Evolutionary conservation across 2,329 filamentous ascomycete species (phyloP), one percentile per base, ranked within the genome.

Genomic region (Trichophyton simii): DNA sequence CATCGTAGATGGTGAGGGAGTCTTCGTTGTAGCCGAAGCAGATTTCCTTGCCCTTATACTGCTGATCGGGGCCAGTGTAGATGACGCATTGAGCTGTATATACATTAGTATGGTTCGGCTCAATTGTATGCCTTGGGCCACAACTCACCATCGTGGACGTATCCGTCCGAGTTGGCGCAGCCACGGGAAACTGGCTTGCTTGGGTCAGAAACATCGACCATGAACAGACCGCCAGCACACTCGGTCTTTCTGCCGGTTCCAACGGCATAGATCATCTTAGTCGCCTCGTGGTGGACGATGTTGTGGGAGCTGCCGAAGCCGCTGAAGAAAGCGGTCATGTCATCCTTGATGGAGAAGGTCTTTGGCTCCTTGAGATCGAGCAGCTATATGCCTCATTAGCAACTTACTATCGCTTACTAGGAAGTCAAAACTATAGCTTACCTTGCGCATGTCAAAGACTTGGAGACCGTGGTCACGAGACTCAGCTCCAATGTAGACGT

Each of bases 361-460:
- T 69, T 72, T 3, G 75, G 78, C 25, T 63, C 70, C 1, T 77
- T 75, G 28, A 61, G 18, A 48, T 69, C 78, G 73, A 62, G 82
- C 68, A 42, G 72, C 71, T 60, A 81, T 72, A n/a, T 83, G 73
- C 80, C 57, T 11, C 5, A 11, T 48, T 48, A 54, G 50, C 11
- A 54, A 31, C 50, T 44, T 31, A 31, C n/a, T n/a, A n/a, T 44
- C 7, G 15, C 8, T n/a, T 20, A 3, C 11, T 4, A 38, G 9
- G 8, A 38, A 38, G 34, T 9, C 13, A 13, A 28, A 52, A 13
- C 3, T 38, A 1, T 25, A 13, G 52, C 50, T 48, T 54, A 67
- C 65, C 64, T 79, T 84, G 66, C 75, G 78, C 80, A 84, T 78
- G 71, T 86, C 83, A 67, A 86, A 86, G 71, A 85, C 78, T 71